Evolutionary conservation across 2,329 filamentous ascomycete species (phyloP).

Genomic region (Zopfia rhizophila): DNA sequence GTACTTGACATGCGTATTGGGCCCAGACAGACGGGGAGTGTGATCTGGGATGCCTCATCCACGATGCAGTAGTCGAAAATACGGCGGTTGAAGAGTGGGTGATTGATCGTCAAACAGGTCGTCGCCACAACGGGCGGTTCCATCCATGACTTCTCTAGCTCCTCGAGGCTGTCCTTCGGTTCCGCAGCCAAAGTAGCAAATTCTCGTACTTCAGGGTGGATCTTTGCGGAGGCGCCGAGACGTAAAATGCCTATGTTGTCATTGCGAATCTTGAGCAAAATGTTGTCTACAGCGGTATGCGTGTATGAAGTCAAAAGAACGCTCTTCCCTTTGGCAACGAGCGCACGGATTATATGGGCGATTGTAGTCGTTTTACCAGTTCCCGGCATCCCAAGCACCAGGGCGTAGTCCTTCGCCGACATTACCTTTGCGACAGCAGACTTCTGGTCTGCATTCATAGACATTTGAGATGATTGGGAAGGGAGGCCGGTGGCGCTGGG

Average conservation of each 20-base stretch:
- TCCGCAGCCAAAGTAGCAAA: constrained; percentile 84
- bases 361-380: constrained; percentile 99
- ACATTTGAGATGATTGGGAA: constrained; percentile 64
- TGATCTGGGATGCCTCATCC: constrained; percentile 97
- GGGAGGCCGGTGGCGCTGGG: constrained; percentile 72
- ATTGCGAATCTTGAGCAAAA: constrained; percentile 86
- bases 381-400: constrained; percentile 98
- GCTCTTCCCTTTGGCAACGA: constrained; percentile 89
- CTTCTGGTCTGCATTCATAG: constrained; percentile 87
- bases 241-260: constrained; percentile 83
- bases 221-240: constrained; percentile 84
- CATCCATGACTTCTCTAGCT: constrained; percentile 85
- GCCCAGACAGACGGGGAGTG: constrained; percentile 90
- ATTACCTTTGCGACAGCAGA: constrained; percentile 93
- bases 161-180: constrained; percentile 80
- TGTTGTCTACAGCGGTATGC: constrained; percentile 98
- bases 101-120: constrained; percentile 91
- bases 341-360: constrained; percentile 91
- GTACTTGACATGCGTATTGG: constrained; percentile 92
- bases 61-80: constrained; percentile 98
- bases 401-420: constrained; percentile 91
- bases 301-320: constrained; percentile 96
- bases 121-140: constrained; percentile 90
- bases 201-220: constrained; percentile 86
- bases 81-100: constrained; percentile 86